Percentiles rank a stretch among this genome's conserved stretches.
Conservation (phyloP, 805 yeast species). For the Lipomyces orientalis region DNA sequence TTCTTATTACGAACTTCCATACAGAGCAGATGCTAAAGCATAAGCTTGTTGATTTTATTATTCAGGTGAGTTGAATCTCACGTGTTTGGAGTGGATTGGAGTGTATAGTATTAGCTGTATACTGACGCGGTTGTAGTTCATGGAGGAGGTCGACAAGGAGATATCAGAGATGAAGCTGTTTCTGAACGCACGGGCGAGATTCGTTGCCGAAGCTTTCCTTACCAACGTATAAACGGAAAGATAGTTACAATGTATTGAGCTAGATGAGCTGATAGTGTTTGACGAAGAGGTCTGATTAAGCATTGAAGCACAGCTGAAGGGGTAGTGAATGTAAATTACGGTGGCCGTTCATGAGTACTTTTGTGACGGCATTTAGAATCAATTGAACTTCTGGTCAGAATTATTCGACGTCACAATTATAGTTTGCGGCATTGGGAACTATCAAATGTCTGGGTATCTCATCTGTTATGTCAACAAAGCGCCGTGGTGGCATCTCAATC, state of each 20-base stretch:
- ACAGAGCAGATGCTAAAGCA: slow-evolving; percentile 95
- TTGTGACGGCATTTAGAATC: neutral
- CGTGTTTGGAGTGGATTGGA: neutral
- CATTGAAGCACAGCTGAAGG: too few relatives aligned
- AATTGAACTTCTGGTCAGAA: neutral
- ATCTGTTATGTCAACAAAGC: too few relatives aligned
- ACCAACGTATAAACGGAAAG: slow-evolving; percentile 47
- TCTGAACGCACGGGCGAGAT: slow-evolving; percentile 96
- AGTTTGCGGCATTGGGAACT: neutral
- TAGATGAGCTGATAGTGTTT: neutral
- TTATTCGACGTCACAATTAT: neutral
- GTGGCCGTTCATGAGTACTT: neutral
- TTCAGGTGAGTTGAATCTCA: slow-evolving; percentile 54
- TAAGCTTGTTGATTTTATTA: slow-evolving; percentile 93
- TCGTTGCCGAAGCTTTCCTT: slow-evolving; percentile 93
- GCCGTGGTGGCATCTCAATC: too few relatives aligned
- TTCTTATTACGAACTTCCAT: slow-evolving; percentile 90
- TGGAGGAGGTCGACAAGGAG: slow-evolving; percentile 99
- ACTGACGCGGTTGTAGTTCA: slow-evolving; percentile 54
- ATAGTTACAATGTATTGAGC: neutral
- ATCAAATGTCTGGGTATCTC: neutral
- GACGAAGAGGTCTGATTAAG: neutral
- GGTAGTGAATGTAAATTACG: neutral
- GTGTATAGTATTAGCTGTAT: neutral
- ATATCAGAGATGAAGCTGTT: slow-evolving; percentile 98